Evolutionary conservation across 495 filamentous ascomycete species (phyloP), one percentile per base, ranked within the genome.

Genomic region (Friedmanniomyces simplex): DNA sequence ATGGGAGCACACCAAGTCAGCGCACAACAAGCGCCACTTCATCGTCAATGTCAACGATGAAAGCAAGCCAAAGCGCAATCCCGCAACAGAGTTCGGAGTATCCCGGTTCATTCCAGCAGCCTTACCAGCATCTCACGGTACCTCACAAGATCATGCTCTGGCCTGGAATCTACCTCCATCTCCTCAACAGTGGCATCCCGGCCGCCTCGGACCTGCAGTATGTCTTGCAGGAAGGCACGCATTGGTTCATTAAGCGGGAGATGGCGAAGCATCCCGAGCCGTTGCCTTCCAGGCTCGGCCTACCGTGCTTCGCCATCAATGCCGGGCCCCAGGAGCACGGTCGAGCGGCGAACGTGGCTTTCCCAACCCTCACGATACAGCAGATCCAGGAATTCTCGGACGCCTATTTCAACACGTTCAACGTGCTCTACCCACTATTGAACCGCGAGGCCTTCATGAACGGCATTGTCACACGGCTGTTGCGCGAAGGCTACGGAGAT

Each of bases 101-200:
- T 30, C 24, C 60, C 0, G 51, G 54, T 13, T 50, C 42, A 11
- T 24, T 45, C 30, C 65, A 61, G 16, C 62, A 68, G 24, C 61
- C 67, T 13, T 76, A 76, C 54, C 69, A 70, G 30, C 79, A 79
- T 65, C 71, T 77, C 30, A 76, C 78, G 25, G 74, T 77, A 1
- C 75, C 78, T 25, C 79, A 82, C 63, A 77, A 77, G 65, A 74
- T 82, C 68, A 68, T 82, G 42, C 72, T 73, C 8, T 83, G 80
- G 80, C 79, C 80, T 2, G 72, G 72, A 32, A 68, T 82, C 37
- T 74, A 76, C 56, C 55, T 61, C 51, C 73, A 76, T 57, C 66
- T 78, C 1, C 65, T 80, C 24, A 71, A 51, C 43, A 73, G 30
- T 68, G 74, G 55, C 65, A 72, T 65, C 8, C 25, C 56, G 32